A percentile compares a stretch with the other conserved stretches of the same genome.
Evolutionary conservation across 1,284 basidiomycete genomes (phyloP).

Genomic region (Leccinum pachyderme): DNA sequence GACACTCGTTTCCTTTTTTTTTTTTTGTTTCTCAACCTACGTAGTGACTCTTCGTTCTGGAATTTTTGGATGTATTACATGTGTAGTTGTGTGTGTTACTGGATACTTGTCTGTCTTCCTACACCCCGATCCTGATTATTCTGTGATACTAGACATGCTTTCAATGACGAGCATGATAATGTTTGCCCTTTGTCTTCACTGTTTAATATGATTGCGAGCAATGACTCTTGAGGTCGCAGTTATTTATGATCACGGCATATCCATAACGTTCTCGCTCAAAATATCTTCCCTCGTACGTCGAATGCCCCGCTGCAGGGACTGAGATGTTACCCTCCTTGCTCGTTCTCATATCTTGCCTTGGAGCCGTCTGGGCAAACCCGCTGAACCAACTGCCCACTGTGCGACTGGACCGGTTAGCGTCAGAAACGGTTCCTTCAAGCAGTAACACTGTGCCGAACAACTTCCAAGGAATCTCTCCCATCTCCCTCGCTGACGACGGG

Average conservation of each 20-base stretch:
- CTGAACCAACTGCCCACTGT: conserved; percentile 12
- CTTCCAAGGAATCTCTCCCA: conserved; percentile 35
- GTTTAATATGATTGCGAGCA: neutral
- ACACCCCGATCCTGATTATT: conserved; percentile 13
- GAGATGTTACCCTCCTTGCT: conserved; percentile 21
- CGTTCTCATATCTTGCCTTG: conserved; percentile 11
- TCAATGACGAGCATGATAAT: neutral
- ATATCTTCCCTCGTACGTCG: conserved; percentile 2
- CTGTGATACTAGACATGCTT: conserved; percentile 10
- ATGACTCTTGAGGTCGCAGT: neutral
- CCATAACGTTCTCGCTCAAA: neutral
- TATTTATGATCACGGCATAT: neutral
- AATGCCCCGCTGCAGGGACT: conserved; percentile 18
- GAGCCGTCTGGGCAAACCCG: conserved; percentile 8
- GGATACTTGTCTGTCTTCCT: conserved; percentile 37
- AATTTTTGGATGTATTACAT: conserved; percentile 33
- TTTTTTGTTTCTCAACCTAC: conserved; percentile 17
- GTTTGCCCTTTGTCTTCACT: neutral
- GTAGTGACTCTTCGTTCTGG: conserved; percentile 29
- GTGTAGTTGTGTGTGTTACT: conserved; percentile 39
- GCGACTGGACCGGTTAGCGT: conserved; percentile 12
- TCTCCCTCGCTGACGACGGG: conserved; percentile 48
- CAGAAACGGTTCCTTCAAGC: conserved; percentile 18
- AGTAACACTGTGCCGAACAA: conserved; percentile 11
- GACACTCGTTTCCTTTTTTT: conserved; percentile 19